phyloP scores from a whole-genome alignment of 495 filamentous ascomycete species.

The Penicillium pancosmium region DNA sequence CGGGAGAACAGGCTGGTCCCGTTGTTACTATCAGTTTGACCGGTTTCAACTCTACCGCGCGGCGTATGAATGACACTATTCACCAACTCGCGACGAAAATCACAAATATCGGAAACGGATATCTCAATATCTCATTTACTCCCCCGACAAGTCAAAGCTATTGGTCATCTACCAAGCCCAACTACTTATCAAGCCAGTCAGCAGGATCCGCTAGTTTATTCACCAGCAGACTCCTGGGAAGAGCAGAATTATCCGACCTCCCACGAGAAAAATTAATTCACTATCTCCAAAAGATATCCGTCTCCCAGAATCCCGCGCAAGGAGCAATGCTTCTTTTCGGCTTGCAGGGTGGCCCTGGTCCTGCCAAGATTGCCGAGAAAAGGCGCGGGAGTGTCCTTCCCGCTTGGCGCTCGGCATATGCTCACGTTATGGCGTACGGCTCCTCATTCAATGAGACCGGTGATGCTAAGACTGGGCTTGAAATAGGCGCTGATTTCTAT shows the following conservation, averaged over 20 bases:
- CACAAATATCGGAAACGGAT: background rate
- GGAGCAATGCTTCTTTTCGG: constrained; percentile 24
- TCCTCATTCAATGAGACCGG: constrained; percentile 14
- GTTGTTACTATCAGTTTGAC: constrained; percentile 1
- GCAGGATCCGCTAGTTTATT: constrained; percentile 18
- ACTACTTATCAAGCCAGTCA: background rate
- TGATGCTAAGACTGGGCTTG: constrained; percentile 1
- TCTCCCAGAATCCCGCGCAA: background rate
- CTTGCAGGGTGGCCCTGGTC: constrained; percentile 25
- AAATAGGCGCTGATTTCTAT: constrained; percentile 10
- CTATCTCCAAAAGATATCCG: constrained; percentile 10
- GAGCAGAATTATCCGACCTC: constrained; percentile 24
- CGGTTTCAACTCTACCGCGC: constrained; percentile 14
- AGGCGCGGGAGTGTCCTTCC: constrained; percentile 19
- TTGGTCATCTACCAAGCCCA: background rate
- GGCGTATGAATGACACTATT: constrained; percentile 14
- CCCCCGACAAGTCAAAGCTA: constrained; percentile 1
- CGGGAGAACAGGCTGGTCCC: background rate
- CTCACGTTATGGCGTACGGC: constrained; percentile 21
- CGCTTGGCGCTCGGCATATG: constrained; percentile 25
- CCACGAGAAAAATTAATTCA: background rate
- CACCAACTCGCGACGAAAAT: constrained; percentile 8
- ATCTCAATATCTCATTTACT: background rate
- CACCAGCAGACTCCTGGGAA: constrained; percentile 27
- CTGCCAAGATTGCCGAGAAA: constrained; percentile 6